Percentiles rank a stretch among this genome's conserved stretches.
Evolutionary conservation across 2,329 filamentous ascomycete species (phyloP).

Genomic region (Pseudogymnoascus sp.): DNA sequence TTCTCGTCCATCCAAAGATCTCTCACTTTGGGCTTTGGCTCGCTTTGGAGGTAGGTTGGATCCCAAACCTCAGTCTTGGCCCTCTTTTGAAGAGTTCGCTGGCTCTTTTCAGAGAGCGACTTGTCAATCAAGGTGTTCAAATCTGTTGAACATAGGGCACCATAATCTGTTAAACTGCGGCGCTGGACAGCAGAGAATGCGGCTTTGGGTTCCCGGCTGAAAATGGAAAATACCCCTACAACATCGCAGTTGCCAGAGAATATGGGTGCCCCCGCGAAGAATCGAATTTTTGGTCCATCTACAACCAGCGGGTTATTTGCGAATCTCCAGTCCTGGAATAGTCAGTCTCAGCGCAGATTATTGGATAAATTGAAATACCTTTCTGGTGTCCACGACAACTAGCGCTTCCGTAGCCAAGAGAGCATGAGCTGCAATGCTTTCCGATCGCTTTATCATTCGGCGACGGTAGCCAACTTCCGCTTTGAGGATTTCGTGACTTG

Average conservation of each 20-base stretch:
- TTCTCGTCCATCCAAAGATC: neutral
- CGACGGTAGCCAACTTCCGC: constrained; percentile 23
- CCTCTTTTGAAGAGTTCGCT: neutral
- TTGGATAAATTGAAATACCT: constrained; percentile 20
- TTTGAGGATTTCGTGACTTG: constrained; percentile 26
- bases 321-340: constrained; percentile 31
- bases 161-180: constrained; percentile 25
- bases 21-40: neutral
- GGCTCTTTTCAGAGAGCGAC: neutral
- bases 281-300: constrained; percentile 24
- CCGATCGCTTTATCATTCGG: constrained; percentile 20
- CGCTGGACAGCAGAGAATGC: constrained; percentile 22
- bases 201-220: constrained; percentile 20
- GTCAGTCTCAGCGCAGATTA: neutral
- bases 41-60: neutral
- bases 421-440: constrained; percentile 31
- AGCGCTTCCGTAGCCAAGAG: constrained; percentile 28
- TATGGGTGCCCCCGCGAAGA: constrained; percentile 31
- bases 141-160: neutral
- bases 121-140: neutral
- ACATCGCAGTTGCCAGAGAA: constrained; percentile 23
- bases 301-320: constrained; percentile 25
- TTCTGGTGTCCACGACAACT: constrained; percentile 27
- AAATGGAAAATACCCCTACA: constrained; percentile 28
- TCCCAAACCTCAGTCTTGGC: neutral